Evolutionary conservation across 2,329 filamentous ascomycete genomes (phyloP).

Genomic region (Monosporascus sp.): DNA sequence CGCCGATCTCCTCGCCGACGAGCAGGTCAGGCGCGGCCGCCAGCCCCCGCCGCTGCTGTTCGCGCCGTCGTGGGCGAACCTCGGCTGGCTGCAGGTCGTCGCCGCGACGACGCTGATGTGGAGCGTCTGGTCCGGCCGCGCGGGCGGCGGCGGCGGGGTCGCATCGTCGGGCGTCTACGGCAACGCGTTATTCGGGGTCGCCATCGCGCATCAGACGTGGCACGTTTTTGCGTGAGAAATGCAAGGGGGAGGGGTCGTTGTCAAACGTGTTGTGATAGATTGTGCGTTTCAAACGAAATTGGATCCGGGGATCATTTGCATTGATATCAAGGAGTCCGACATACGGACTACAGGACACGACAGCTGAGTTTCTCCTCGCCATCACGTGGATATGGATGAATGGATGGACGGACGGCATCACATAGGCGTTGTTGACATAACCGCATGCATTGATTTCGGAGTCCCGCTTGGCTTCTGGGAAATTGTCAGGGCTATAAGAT

Average conservation of each 20-base stretch:
- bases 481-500: too few species aligned
- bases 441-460: too few species aligned
- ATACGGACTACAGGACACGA: neutral
- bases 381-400: neutral
- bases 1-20: constrained; percentile 24
- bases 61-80: constrained; percentile 19
- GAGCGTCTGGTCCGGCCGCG: constrained; percentile 21
- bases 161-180: constrained; percentile 18
- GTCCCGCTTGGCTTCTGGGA: too few species aligned
- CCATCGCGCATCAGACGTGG: constrained; percentile 26
- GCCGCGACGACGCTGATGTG: constrained; percentile 21
- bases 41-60: constrained; percentile 11
- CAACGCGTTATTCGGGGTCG: constrained; percentile 21
- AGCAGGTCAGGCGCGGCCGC: constrained; percentile 10
- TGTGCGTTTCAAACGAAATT: too few species aligned
- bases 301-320: too few species aligned
- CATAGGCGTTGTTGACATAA: too few species aligned
- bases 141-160: neutral
- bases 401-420: neutral
- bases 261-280: too few species aligned
- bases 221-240: constrained; percentile 20
- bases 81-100: constrained; percentile 22
- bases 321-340: too few species aligned
- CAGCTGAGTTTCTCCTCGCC: neutral
- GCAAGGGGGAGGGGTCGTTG: neutral